Percentiles rank a stretch among this genome's conserved stretches.
These are phyloP conservation scores for Kwoniella shandongensis DNA, from an alignment of 768 basidiomycete genomes.

Conservation along the genomic window DNA sequence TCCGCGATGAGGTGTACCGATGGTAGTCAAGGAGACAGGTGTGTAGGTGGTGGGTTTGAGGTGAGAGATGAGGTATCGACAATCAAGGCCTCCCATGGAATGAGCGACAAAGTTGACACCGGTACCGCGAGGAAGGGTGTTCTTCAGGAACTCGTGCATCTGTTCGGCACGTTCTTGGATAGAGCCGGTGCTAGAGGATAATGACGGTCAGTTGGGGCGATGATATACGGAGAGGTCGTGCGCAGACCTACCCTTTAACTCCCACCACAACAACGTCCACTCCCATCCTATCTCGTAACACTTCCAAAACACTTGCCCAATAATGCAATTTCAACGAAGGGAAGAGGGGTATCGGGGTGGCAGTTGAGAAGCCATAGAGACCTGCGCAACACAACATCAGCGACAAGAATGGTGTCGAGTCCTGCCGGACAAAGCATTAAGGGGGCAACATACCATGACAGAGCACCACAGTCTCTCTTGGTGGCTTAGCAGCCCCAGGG, in stretches of 20 bases:
- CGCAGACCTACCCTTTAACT: constrained; percentile 74
- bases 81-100: constrained; percentile 97
- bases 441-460: constrained; percentile 78
- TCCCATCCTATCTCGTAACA: constrained; percentile 75
- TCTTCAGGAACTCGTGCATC: constrained; percentile 70
- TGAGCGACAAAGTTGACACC: constrained; percentile 93
- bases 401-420: not conserved
- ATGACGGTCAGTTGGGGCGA: not conserved
- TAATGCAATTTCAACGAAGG: constrained; percentile 86
- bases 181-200: constrained; percentile 72
- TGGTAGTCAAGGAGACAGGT: constrained; percentile 80
- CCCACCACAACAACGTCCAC: constrained; percentile 95
- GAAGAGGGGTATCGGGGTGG: constrained; percentile 72
- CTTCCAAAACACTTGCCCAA: constrained; percentile 82
- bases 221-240: not conserved
- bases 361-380: constrained; percentile 90
- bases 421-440: not conserved
- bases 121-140: constrained; percentile 64
- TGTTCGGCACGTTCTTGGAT: constrained; percentile 74
- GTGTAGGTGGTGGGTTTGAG: constrained; percentile 77
- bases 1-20: constrained; percentile 92
- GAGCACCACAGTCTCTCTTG: constrained; percentile 81
- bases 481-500: constrained; percentile 66
- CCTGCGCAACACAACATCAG: constrained; percentile 57
- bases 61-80: constrained; percentile 85